Conservation (phyloP, 805 yeast genomes). For the Diddensiella santjacobensis region DNA sequence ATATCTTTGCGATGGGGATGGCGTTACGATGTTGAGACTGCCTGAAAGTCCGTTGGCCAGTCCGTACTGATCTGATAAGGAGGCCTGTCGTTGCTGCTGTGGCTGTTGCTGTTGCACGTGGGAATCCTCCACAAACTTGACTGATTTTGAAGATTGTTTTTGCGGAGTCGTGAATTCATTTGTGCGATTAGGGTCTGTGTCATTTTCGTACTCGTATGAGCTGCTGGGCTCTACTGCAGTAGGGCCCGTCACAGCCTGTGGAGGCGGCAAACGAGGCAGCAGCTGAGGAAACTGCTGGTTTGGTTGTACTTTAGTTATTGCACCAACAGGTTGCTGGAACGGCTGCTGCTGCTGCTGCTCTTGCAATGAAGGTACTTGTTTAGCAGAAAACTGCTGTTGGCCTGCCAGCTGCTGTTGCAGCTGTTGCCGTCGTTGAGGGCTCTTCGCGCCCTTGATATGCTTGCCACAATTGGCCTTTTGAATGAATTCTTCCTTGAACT, state of each 20-base stretch:
- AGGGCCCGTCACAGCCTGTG: background rate
- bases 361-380: conserved; percentile 17
- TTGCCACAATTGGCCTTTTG: conserved; percentile 71
- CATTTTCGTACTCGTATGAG: background rate
- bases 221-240: no score
- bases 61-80: conserved; percentile 23
- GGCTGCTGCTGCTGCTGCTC: conserved; percentile 24
- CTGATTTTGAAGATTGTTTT: conserved; percentile 3
- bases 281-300: conserved; percentile 9
- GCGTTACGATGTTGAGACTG: conserved; percentile 6
- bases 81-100: conserved; percentile 3
- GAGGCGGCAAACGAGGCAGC: conserved; percentile 5
- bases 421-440: conserved; percentile 19
- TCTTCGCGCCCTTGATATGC: conserved; percentile 10
- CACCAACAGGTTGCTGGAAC: conserved; percentile 14
- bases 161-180: conserved; percentile 19
- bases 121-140: background rate
- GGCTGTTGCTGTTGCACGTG: conserved; percentile 4
- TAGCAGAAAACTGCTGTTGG: conserved; percentile 16
- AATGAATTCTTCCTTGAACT: conserved; percentile 79
- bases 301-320: background rate
- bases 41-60: conserved; percentile 4
- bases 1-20: conserved; percentile 20
- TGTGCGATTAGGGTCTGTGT: background rate
- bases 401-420: conserved; percentile 23